Percentiles rank a stretch among this genome's conserved stretches.
phyloP scores from a whole-genome alignment of 179 eudicot genomes.

The Silene vulgaris region DNA sequence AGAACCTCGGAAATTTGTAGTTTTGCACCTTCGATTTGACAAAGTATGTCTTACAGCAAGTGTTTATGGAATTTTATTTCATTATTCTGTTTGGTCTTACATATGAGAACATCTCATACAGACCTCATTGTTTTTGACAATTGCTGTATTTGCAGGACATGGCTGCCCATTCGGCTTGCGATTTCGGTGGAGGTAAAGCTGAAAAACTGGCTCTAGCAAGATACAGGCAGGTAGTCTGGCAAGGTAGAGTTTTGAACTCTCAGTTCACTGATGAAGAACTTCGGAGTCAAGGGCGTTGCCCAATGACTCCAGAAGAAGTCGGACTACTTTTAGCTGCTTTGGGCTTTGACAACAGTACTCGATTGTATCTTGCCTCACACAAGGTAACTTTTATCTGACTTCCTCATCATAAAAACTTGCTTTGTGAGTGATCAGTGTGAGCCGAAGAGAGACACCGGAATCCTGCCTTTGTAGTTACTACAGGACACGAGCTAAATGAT shows the following conservation, averaged over 20 bases:
- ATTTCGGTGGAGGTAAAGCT: slow-evolving; percentile 95
- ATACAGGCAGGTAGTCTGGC: slow-evolving; percentile 83
- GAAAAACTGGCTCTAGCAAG: slow-evolving; percentile 85
- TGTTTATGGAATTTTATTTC: background rate
- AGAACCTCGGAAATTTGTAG: slow-evolving; percentile 66
- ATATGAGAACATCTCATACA: background rate
- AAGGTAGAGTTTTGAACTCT: slow-evolving; percentile 87
- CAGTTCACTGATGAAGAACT: slow-evolving; percentile 91
- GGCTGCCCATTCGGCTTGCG: slow-evolving; percentile 99
- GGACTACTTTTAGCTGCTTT: slow-evolving; percentile 84
- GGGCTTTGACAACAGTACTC: slow-evolving; percentile 85
- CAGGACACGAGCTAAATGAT: background rate
- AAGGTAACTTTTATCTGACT: slow-evolving; percentile 35
- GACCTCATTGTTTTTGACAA: background rate
- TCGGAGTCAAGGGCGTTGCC: slow-evolving; percentile 90
- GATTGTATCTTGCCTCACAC: slow-evolving; percentile 88
- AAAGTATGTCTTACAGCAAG: slow-evolving; percentile 43
- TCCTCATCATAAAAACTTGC: too few relatives aligned
- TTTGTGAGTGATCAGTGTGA: too few relatives aligned
- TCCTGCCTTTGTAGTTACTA: too few relatives aligned
- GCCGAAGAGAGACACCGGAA: too few relatives aligned
- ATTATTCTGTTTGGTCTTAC: too few relatives aligned
- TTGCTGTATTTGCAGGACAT: slow-evolving; percentile 53
- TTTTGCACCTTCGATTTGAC: slow-evolving; percentile 90
- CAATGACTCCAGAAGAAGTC: slow-evolving; percentile 92